Evolutionary conservation across 805 yeast species (phyloP), one percentile per base, ranked within the genome.

Genomic region (Suhomyces faveliae): DNA sequence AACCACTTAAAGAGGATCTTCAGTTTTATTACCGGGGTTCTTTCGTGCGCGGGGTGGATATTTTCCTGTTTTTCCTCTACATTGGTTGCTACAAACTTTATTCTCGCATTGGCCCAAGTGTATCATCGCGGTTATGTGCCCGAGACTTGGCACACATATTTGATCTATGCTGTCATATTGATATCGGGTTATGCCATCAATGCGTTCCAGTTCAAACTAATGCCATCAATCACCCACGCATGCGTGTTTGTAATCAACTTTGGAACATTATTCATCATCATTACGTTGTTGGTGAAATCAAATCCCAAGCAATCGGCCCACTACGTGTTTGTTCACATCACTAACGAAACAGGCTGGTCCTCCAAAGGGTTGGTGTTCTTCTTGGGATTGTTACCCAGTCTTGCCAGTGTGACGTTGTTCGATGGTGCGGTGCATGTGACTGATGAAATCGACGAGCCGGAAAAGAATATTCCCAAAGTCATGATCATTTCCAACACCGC

Each of bases 341-440:
- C 57, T 38, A 62, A 62, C 51, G 52, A 52, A 25, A 62, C 67
- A 13, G 67, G 64, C 42, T 64, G 64, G 73, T 50, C 50, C 49
- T 62, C 56, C 46, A 56, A 66, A 43, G 73, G 65, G 19, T 59
- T 68, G 44, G 73, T 71, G 5, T 68, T 68, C 50, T 61, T 69
- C 44, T 64, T 68, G 29, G 72, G 73, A 12, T 46, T 65, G 29
- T 55, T 60, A 38, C 67, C 60, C 25, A 53, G 61, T 39, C 58
- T 60, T 50, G 66, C 59, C 30, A 52, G 61, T 25, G 61, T 68
- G 38, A 57, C 68, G 4, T 61, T 68, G 43, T 66, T 62, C 46
- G 73, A 68, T 51, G 63, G 67, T 22, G 74, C 74, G n/a, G 62
- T 72, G 17, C 76, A 71, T 51, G 62, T 71, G 61, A 71, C 71